Evolutionary conservation across 192 early-diverging fungal species (phyloP).

Genomic region (Thamnidium elegans): DNA sequence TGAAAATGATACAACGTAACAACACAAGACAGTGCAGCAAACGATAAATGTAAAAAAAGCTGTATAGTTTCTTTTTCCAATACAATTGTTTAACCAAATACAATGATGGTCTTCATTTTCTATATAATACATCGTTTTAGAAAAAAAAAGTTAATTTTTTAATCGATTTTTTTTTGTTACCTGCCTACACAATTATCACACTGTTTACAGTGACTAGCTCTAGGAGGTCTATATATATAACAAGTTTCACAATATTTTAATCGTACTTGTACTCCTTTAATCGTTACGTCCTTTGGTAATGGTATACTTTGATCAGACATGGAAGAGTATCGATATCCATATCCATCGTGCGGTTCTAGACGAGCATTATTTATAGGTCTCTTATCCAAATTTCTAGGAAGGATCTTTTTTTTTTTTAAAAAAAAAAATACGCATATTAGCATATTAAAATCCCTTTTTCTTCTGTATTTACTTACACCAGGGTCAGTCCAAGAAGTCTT

Average conservation of each 20-base stretch:
- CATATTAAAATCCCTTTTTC: neutral
- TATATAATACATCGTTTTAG: conserved; percentile 10
- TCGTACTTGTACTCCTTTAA: conserved; percentile 59
- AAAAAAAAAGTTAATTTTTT: conserved; percentile 6
- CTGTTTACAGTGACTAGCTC: conserved; percentile 81
- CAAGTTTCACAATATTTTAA: conserved; percentile 93
- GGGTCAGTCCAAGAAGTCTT: conserved; percentile 77
- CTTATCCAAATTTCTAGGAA: conserved; percentile 68
- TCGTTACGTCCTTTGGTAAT: conserved; percentile 51
- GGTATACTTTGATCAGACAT: conserved; percentile 42
- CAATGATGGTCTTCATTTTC: conserved; percentile 89
- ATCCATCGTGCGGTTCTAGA: neutral
- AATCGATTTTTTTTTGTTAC: neutral
- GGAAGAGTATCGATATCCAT: conserved; percentile 25
- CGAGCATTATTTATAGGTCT: conserved; percentile 24
- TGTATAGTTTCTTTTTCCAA: conserved; percentile 80
- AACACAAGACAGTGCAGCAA: conserved; percentile 55
- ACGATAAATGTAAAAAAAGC: conserved; percentile 80
- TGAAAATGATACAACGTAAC: conserved; percentile 59
- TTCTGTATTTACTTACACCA: conserved; percentile 41
- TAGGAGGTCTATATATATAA: conserved; percentile 81
- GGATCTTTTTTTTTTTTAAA: conserved; percentile 37
- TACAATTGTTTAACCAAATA: conserved; percentile 92
- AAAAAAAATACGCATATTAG: neutral
- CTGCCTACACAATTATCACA: conserved; percentile 90